A percentile compares a stretch with the other conserved stretches of the same genome.
Conservation (phyloP, 75 land plant genomes). For the Selaginella tamariscina region DNA sequence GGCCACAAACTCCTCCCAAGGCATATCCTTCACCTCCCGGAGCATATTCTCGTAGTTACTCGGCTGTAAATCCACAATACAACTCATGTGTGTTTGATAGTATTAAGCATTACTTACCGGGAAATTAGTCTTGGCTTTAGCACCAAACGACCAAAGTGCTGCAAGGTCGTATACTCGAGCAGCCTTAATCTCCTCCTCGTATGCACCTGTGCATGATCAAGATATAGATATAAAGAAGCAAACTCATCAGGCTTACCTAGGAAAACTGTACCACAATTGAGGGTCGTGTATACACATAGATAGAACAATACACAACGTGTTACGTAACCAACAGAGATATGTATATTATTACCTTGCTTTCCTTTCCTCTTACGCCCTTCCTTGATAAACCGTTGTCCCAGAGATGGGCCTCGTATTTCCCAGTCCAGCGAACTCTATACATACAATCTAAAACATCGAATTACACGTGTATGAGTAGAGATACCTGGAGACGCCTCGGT, state of each 20-base stretch:
- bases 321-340: no score
- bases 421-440: constrained; percentile 86
- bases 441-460: no score
- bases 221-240: no score
- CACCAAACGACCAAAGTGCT: constrained; percentile 86
- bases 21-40: constrained; percentile 71
- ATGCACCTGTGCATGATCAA: constrained; percentile 86
- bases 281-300: no score
- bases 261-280: no score
- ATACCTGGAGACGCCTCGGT: constrained; percentile 78
- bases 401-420: constrained; percentile 82
- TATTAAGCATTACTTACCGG: constrained; percentile 28
- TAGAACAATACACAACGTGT: no score
- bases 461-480: no score
- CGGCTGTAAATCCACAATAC: constrained; percentile 22
- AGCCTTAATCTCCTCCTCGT: constrained; percentile 88
- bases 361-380: constrained; percentile 94
- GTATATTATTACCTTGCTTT: constrained; percentile 83
- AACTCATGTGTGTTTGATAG: no score
- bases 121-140: constrained; percentile 70
- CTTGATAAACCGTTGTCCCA: constrained; percentile 92
- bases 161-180: constrained; percentile 95
- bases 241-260: no score
- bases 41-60: constrained; percentile 53
- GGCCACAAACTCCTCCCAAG: constrained; percentile 61